Base-by-base conservation (phyloP, 1,284 basidiomycete genomes). In the Agaricales sp. region DNA sequence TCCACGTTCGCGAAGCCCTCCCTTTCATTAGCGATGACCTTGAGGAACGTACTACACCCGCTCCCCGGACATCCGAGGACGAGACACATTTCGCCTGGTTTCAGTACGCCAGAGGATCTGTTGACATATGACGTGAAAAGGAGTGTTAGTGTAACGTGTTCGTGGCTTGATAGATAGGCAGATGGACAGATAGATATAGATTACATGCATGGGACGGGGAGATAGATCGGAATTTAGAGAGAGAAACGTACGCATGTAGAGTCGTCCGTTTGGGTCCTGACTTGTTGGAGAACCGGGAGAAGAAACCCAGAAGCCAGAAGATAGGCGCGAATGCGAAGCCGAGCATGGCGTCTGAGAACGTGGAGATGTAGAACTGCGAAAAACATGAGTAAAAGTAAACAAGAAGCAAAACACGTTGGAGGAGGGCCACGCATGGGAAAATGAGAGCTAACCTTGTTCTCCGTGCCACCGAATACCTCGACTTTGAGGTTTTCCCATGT, bases 61-160 rank as follows among this genome's bases (percentile, higher is more conserved):
- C 85, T 74, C 2, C 84, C 85, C n/a, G 89, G 89, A 46, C 83
- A 80, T 4, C 89, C 89, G 3, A 92, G 71, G n/a, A 91, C 87
- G 11, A 89, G 66, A 58, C 77, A 78, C 73, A 72, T 74, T 60
- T 75, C 69, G 48, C 81, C 75, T 30, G 78, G 77, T 55, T 84
- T 85, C 37, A 92, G 67, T 18, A 82, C 70, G 52, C 91, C 90
- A 8, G 82, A 83, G 50, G 78, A 83, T 52, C 82, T 82, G 55
- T 59, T 53, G 18, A 63, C 14, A 3, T 44, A 16, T 8, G 13
- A 16, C 8, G 39, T 11, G 6, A 8, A 20, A 30, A 30, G 6
- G 6, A 30, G 6, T 30, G 26, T 30, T 30, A 14, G 26, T 30
- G 6, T 6, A 14, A 30, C 26, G 26, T 6, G 14, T 6, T 6